These are phyloP conservation scores for Hirschfeldia incana DNA, from an alignment of 345 rosid genomes.

Conservation along the genomic window DNA sequence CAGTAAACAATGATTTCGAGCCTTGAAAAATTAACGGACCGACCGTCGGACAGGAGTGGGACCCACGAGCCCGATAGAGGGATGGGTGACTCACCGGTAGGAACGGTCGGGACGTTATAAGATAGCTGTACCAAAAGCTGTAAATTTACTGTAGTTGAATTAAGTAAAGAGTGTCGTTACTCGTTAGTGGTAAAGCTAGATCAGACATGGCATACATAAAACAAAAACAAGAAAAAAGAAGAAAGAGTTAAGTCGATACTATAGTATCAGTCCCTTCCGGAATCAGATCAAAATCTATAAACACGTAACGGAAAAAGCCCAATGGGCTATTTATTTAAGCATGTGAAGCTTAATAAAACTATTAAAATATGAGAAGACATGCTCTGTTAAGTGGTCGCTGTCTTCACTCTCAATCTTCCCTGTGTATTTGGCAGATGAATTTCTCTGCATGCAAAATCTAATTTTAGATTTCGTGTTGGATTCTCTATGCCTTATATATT, in stretches of 20 bases:
- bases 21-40: too few relatives aligned
- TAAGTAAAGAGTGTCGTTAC: slow-evolving; percentile 3
- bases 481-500: slow-evolving; percentile 27
- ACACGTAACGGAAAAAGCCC: slow-evolving; percentile 15
- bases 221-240: neutral
- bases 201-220: slow-evolving; percentile 1
- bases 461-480: slow-evolving; percentile 45
- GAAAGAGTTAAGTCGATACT: too few relatives aligned
- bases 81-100: too few relatives aligned
- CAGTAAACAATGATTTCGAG: too few relatives aligned
- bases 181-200: slow-evolving; percentile 13
- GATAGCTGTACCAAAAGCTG: slow-evolving; percentile 19
- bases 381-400: slow-evolving; percentile 41
- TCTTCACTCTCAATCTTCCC: slow-evolving; percentile 40
- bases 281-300: slow-evolving; percentile 15
- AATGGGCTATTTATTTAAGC: slow-evolving; percentile 37
- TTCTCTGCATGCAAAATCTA: slow-evolving; percentile 43
- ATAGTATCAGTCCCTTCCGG: slow-evolving; percentile 7
- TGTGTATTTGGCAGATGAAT: slow-evolving; percentile 41
- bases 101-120: too few relatives aligned
- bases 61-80: too few relatives aligned
- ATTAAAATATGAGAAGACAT: slow-evolving; percentile 5
- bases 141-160: neutral
- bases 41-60: too few relatives aligned
- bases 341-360: slow-evolving; percentile 28